Evolutionary conservation across 2,329 filamentous ascomycete species (phyloP).

Genomic region (Talaromyces sp.): DNA sequence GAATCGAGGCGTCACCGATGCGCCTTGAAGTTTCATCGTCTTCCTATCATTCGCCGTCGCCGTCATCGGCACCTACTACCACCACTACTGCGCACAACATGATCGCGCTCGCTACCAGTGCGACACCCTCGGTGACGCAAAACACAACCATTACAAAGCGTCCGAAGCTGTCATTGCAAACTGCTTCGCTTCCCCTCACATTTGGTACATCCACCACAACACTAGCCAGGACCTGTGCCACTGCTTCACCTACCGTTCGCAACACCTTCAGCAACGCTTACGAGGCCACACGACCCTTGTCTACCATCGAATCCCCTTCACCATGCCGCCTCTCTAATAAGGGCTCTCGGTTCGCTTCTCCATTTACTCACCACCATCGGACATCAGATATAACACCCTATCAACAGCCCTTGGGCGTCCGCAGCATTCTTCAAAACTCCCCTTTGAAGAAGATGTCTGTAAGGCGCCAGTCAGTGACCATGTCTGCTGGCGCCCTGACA

Average conservation of each 20-base stretch:
- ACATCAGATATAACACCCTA: conserved; percentile 24
- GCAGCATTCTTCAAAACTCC: conserved; percentile 45
- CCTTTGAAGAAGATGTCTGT: conserved; percentile 26
- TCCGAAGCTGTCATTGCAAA: conserved; percentile 59
- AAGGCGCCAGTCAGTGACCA: conserved; percentile 30
- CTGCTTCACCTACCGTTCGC: conserved; percentile 53
- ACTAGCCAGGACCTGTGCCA: conserved; percentile 20
- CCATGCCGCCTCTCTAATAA: conserved; percentile 22
- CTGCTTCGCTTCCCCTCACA: conserved; percentile 43
- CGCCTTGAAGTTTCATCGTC: conserved; percentile 11
- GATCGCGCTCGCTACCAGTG: conserved; percentile 9
- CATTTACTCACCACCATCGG: conserved; percentile 17
- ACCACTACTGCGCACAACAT: conserved; percentile 8
- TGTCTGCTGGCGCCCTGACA: conserved; percentile 17
- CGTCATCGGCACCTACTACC: conserved; percentile 11
- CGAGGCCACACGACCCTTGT: conserved; percentile 35
- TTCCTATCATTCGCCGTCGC: conserved; percentile 15
- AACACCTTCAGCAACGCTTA: conserved; percentile 61
- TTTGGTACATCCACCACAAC: conserved; percentile 41
- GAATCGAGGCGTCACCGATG: conserved; percentile 1
- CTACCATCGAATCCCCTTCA: conserved; percentile 29
- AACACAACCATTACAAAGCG: conserved; percentile 27
- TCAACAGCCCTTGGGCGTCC: conserved; percentile 39
- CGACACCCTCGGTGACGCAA: conserved; percentile 12
- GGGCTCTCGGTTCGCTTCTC: conserved; percentile 25